Conservation (phyloP, 768 basidiomycete genomes). For the Obba rivulosa region DNA sequence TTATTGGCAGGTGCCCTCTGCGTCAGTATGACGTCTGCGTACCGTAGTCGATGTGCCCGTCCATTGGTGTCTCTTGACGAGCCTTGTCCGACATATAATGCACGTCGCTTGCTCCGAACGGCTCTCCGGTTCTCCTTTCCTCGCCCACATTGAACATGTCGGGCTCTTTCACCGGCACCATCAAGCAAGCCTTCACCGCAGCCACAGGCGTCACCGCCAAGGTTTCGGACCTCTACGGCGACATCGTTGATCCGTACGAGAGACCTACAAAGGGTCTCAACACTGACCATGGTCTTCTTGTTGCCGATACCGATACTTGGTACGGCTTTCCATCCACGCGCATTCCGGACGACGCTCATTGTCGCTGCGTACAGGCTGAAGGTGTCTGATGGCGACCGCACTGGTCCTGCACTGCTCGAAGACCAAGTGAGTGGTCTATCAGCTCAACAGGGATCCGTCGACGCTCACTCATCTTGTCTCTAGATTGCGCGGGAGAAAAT, state of each 20-base stretch:
- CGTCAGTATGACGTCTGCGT: conserved; percentile 16
- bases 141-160: conserved; percentile 10
- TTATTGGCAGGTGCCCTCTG: conserved; percentile 1
- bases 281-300: conserved; percentile 56
- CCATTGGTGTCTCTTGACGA: neutral
- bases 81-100: neutral
- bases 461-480: neutral
- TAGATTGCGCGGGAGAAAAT: conserved; percentile 65
- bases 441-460: neutral
- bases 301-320: conserved; percentile 66
- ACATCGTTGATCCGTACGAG: conserved; percentile 27
- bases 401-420: conserved; percentile 74
- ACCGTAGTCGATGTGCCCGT: no score
- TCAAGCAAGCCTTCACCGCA: conserved; percentile 20
- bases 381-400: conserved; percentile 37
- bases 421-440: conserved; percentile 39
- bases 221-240: conserved; percentile 21
- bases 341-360: neutral
- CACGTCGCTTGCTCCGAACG: neutral
- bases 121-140: neutral
- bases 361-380: conserved; percentile 43
- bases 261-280: conserved; percentile 34
- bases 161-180: conserved; percentile 12
- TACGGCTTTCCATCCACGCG: conserved; percentile 13
- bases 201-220: conserved; percentile 17